Percentiles rank a stretch among this genome's conserved stretches.
Evolutionary conservation across 768 basidiomycete species (phyloP).

Genomic region (Macrolepiota dolichaula): DNA sequence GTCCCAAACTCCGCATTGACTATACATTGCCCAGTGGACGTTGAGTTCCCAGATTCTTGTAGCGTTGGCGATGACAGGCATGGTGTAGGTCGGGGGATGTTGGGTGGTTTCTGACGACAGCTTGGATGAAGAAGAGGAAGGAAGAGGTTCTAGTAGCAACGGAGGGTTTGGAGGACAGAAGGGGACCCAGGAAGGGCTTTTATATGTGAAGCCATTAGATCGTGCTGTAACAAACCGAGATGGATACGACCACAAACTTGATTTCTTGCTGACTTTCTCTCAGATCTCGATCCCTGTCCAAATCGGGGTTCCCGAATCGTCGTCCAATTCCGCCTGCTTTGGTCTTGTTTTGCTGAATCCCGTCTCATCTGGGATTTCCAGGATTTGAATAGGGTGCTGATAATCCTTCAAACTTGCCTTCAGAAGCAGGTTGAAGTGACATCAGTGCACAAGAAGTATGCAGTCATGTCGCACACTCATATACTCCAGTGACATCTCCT

Average conservation of each 20-base stretch:
- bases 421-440: neutral
- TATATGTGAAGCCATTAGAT: constrained; percentile 11
- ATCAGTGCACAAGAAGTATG: neutral
- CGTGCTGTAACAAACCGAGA: constrained; percentile 5
- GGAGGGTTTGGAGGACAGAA: neutral
- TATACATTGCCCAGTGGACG: constrained; percentile 58
- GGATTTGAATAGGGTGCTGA: neutral
- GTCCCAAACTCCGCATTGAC: constrained; percentile 75
- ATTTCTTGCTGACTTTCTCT: constrained; percentile 1
- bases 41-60: constrained; percentile 72
- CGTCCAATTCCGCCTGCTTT: neutral
- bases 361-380: neutral
- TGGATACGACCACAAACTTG: neutral
- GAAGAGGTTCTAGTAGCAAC: constrained; percentile 1
- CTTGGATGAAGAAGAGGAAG: neutral
- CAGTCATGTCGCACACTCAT: neutral
- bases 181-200: constrained; percentile 5
- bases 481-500: neutral
- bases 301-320: constrained; percentile 5
- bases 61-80: constrained; percentile 58
- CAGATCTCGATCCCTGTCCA: constrained; percentile 7
- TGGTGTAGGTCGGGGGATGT: constrained; percentile 15
- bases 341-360: neutral
- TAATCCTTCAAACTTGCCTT: neutral
- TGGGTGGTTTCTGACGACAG: constrained; percentile 7